A percentile compares a stretch with the other conserved stretches of the same genome.
These are phyloP conservation scores for Brasilioporus rufonigricans DNA, from an alignment of 768 basidiomycete species.

Conservation along the genomic window DNA sequence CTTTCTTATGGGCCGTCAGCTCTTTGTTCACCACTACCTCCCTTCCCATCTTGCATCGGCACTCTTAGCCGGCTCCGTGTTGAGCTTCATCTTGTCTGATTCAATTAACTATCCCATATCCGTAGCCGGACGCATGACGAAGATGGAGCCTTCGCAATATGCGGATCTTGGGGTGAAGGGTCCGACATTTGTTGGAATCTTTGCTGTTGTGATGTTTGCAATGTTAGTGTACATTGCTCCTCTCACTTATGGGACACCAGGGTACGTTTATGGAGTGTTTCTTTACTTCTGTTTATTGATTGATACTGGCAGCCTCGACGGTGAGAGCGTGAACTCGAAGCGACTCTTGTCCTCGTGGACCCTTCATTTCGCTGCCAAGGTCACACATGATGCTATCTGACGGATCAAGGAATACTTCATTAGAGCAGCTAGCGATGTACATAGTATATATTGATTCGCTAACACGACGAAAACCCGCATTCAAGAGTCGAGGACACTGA, in stretches of 20 bases:
- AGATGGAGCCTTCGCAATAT: constrained; percentile 48
- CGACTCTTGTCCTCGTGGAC: constrained; percentile 90
- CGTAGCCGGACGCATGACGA: constrained; percentile 63
- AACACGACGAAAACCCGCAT: constrained; percentile 3
- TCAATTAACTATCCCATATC: constrained; percentile 91
- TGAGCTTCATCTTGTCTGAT: constrained; percentile 89
- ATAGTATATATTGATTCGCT: constrained; percentile 20
- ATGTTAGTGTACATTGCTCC: constrained; percentile 80
- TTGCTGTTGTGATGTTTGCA: constrained; percentile 56
- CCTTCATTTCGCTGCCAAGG: constrained; percentile 85
- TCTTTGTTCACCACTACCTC: constrained; percentile 97
- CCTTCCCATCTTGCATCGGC: constrained; percentile 94
- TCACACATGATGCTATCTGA: constrained; percentile 39
- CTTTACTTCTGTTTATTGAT: constrained; percentile 12
- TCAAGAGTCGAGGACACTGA: background rate
- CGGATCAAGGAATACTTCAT: constrained; percentile 9
- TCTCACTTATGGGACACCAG: constrained; percentile 94
- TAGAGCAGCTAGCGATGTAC: constrained; percentile 17
- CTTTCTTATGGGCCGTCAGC: constrained; percentile 95
- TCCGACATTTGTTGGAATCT: constrained; percentile 57
- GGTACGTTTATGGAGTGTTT: constrained; percentile 51
- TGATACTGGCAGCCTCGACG: constrained; percentile 60
- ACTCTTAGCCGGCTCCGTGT: constrained; percentile 86
- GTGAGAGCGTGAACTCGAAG: constrained; percentile 80
- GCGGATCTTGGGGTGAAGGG: constrained; percentile 81